Evolutionary conservation across 1,284 basidiomycete genomes (phyloP).

Genomic region (Trichosporon ovoides): DNA sequence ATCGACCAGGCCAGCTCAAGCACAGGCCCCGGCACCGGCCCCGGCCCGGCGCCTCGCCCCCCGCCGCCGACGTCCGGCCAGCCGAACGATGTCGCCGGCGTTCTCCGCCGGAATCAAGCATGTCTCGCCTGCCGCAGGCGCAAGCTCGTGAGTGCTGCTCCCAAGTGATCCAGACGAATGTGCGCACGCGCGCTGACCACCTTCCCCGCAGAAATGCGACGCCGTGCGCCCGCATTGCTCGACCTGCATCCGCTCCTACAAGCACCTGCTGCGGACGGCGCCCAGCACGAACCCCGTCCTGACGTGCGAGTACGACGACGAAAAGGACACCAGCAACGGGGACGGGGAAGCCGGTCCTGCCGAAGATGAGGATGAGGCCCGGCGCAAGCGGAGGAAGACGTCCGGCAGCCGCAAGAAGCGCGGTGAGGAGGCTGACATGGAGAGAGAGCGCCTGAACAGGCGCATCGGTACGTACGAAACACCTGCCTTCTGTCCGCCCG

Average conservation of each 20-base stretch:
- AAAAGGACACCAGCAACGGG: constrained; percentile 13
- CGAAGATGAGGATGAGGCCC: constrained; percentile 20
- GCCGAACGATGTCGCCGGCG: constrained; percentile 21
- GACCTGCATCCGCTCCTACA: constrained; percentile 44
- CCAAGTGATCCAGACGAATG: too few relatives aligned
- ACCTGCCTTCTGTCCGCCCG: neutral
- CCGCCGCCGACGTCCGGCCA: constrained; percentile 5
- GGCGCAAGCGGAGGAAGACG: constrained; percentile 39
- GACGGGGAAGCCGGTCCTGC: neutral
- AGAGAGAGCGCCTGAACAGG: constrained; percentile 33
- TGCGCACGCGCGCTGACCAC: neutral
- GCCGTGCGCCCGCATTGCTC: constrained; percentile 45
- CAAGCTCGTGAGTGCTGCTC: constrained; percentile 19
- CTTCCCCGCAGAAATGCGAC: constrained; percentile 40
- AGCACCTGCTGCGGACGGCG: constrained; percentile 38
- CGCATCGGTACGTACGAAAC: constrained; percentile 32
- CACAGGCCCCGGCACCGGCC: neutral
- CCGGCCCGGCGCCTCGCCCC: neutral
- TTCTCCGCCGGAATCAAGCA: constrained; percentile 30
- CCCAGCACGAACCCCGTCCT: constrained; percentile 36
- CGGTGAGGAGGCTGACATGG: constrained; percentile 30
- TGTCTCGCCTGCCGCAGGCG: constrained; percentile 31
- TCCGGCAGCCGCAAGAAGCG: constrained; percentile 24
- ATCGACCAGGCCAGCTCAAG: constrained; percentile 9
- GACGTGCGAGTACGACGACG: constrained; percentile 44